Evolutionary conservation across 1,284 basidiomycete species (phyloP).

Genomic region (Stygiomarasmius scandens): DNA sequence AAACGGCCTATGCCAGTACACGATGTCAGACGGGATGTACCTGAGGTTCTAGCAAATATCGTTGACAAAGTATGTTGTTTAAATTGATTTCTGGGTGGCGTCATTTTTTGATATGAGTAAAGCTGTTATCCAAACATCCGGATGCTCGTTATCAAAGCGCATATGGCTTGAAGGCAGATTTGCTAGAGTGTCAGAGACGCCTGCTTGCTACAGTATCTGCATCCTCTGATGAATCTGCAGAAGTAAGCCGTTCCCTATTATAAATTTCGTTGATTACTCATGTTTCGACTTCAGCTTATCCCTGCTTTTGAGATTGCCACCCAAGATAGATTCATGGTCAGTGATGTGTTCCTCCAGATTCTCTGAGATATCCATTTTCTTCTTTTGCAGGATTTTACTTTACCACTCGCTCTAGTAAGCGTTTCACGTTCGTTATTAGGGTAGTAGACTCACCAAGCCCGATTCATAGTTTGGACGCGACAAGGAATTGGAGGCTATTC

Average conservation of each 20-base stretch:
- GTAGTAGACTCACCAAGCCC: conserved; percentile 2
- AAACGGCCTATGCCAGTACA: conserved; percentile 73
- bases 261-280: conserved; percentile 10
- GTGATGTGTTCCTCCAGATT: conserved; percentile 17
- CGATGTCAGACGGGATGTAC: conserved; percentile 71
- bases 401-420: conserved; percentile 62
- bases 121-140: conserved; percentile 67
- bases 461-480: conserved; percentile 63
- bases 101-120: neutral
- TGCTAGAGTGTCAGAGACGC: conserved; percentile 65
- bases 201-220: conserved; percentile 61
- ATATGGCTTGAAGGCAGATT: conserved; percentile 63
- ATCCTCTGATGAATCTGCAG: conserved; percentile 55
- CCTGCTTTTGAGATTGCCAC: conserved; percentile 64
- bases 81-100: neutral
- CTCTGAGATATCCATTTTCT: conserved; percentile 2
- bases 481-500: conserved; percentile 65
- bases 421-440: conserved; percentile 7
- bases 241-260: conserved; percentile 40
- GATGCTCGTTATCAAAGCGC: conserved; percentile 71
- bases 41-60: conserved; percentile 68
- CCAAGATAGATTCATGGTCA: conserved; percentile 64
- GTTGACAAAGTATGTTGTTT: conserved; percentile 57
- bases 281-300: conserved; percentile 50
- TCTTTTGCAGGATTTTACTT: conserved; percentile 58